phyloP scores from a whole-genome alignment of 2,329 filamentous ascomycete genomes.

The Claviceps sorghi region DNA sequence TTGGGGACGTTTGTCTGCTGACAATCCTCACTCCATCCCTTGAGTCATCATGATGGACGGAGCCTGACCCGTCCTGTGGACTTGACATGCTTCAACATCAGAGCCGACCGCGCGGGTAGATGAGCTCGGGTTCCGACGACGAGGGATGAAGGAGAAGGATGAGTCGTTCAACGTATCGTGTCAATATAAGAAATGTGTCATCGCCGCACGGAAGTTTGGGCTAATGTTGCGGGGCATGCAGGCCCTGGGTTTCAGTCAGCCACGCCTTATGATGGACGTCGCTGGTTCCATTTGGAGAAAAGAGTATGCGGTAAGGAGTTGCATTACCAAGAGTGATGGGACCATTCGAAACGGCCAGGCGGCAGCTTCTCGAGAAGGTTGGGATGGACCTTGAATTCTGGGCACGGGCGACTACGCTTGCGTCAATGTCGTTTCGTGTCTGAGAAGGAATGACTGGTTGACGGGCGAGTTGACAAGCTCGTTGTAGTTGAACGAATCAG shows the following conservation, averaged over 20 bases:
- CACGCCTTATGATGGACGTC: neutral
- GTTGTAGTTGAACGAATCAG: too few relatives aligned
- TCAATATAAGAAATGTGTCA: neutral
- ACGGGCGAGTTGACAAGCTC: too few relatives aligned
- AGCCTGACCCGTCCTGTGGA: constrained; percentile 13
- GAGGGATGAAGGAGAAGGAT: neutral
- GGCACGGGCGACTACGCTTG: constrained; percentile 6
- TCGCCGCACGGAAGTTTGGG: neutral
- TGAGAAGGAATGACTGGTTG: too few relatives aligned
- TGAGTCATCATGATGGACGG: constrained; percentile 6
- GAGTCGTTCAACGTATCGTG: neutral
- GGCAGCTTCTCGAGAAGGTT: neutral
- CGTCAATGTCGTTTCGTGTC: constrained; percentile 5
- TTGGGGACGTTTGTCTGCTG: neutral
- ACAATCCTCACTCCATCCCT: neutral
- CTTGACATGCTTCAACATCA: constrained; percentile 21
- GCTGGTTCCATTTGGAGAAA: neutral
- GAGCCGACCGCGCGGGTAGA: constrained; percentile 1
- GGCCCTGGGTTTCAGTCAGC: constrained; percentile 2
- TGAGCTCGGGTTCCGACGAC: neutral
- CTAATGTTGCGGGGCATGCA: neutral
- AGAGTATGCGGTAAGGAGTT: neutral
- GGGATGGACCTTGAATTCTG: neutral
- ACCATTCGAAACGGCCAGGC: neutral
- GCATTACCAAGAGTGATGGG: neutral